Base-by-base conservation (phyloP, 2,329 filamentous ascomycete species). In the Drechslerella coelobrocha region DNA sequence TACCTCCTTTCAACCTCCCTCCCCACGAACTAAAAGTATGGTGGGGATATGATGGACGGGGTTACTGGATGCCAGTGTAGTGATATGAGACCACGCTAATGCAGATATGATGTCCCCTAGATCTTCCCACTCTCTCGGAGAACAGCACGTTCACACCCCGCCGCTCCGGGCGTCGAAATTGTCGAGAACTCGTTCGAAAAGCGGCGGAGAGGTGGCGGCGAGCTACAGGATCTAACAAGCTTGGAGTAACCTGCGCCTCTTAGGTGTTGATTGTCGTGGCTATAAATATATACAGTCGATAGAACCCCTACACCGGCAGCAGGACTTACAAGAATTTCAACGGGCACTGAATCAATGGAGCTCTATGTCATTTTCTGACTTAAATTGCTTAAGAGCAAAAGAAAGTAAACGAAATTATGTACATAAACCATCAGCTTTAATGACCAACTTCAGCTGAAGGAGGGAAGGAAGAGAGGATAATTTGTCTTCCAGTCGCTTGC, bases 191-290 rank as follows among this genome's bases (percentile, higher is more conserved):
- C 55, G 45, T 73, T 57, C 52, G 72, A 52, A 37, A 60, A 55
- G 29, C 47, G 55, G 72, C 86, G 85, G 81, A 87, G 61, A 86
- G 87, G 75, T 84, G 85, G 17, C 78, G 78, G 17, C 80, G 90
- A 77, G 84, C 39, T 73, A 41, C 66, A 68, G 27, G 73, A 74
- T 66, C 37, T 75, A 48, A 73, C 74, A 17, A 75, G 73, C 21
- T 41, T 75, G 21, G 74, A 75, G 59, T 75, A 59, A 56, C n/a
- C n/a, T n/a, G n/a, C n/a, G 19, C 17, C n/a, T 14, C 37, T 19
- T n/a, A 14, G 17, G 34, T n/a, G 12, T 14, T 39, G 29, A 34
- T 6, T 34, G 29, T 34, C 29, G 12, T 34, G 7, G 12, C 29
- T 6, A 34, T n/a, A n/a, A n/a, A n/a, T n/a, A n/a, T n/a, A n/a